These are phyloP conservation scores for Debaryomyces psychrophilus DNA, from an alignment of 1,139 yeast genomes.

Conservation along the genomic window DNA sequence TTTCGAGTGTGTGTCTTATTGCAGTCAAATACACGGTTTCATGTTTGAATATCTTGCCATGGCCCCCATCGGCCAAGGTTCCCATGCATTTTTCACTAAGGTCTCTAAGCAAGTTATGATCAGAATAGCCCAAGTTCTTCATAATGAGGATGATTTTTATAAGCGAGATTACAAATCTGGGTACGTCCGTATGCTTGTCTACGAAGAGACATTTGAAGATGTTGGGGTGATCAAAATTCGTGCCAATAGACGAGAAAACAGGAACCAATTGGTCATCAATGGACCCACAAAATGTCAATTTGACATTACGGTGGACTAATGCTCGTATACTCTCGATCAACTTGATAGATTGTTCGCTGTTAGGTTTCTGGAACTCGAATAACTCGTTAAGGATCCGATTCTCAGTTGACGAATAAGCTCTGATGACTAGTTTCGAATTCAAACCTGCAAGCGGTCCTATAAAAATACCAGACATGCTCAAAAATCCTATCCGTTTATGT, in stretches of 20 bases:
- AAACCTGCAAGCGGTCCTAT: conserved; percentile 49
- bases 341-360: conserved; percentile 33
- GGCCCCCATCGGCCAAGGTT: conserved; percentile 29
- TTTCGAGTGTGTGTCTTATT: conserved; percentile 39
- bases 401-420: conserved; percentile 50
- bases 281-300: conserved; percentile 53
- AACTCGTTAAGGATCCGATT: conserved; percentile 53
- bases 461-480: conserved; percentile 50
- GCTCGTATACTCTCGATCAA: conserved; percentile 35
- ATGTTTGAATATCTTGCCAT: conserved; percentile 31
- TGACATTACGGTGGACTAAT: conserved; percentile 46
- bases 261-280: conserved; percentile 51
- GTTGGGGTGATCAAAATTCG: conserved; percentile 54
- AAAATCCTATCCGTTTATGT: conserved; percentile 39
- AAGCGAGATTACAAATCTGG: conserved; percentile 34
- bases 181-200: conserved; percentile 29
- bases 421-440: conserved; percentile 48
- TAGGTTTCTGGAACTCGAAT: conserved; percentile 48
- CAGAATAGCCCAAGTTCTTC: conserved; percentile 42
- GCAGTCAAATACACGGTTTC: conserved; percentile 33
- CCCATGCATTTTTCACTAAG: conserved; percentile 37
- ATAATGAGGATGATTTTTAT: conserved; percentile 38
- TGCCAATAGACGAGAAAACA: conserved; percentile 47
- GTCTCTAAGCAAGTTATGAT: conserved; percentile 36
- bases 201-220: conserved; percentile 47